These are phyloP conservation scores for Physcomitrellopsis africana DNA, from an alignment of 225 moss, liverwort and hornwort genomes.

Conservation along the genomic window DNA sequence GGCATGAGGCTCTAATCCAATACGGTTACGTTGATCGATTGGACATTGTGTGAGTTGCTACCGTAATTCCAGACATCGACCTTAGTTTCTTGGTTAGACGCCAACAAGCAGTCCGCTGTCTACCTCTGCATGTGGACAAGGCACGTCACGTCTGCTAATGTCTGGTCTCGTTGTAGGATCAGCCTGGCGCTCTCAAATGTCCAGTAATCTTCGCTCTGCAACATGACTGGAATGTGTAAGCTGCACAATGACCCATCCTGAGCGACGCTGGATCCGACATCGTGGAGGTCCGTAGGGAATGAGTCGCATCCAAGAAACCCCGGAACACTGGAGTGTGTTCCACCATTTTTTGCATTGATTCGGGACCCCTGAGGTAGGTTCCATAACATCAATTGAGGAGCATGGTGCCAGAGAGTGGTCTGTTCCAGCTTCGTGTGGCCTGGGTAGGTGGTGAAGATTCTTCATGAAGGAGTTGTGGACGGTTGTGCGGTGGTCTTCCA, in stretches of 20 bases:
- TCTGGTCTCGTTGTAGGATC: constrained; percentile 20
- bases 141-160: constrained; percentile 36
- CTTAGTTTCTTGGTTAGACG: constrained; percentile 27
- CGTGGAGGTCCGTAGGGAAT: constrained; percentile 10
- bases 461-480: neutral
- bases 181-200: constrained; percentile 17
- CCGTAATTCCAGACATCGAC: constrained; percentile 37
- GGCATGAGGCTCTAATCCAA: too few relatives aligned
- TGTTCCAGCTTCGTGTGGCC: neutral
- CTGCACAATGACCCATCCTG: constrained; percentile 10
- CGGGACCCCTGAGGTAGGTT: constrained; percentile 22
- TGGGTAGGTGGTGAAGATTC: constrained; percentile 1
- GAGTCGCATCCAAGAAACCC: constrained; percentile 3
- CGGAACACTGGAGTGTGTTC: neutral
- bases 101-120: neutral
- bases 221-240: neutral
- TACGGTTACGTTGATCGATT: too few relatives aligned
- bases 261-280: constrained; percentile 24
- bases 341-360: neutral
- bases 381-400: constrained; percentile 1
- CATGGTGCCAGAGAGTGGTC: neutral
- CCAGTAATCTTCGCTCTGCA: constrained; percentile 28
- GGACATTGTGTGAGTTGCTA: neutral
- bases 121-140: constrained; percentile 30
- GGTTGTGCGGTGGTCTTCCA: constrained; percentile 41